Evolutionary conservation across 1,284 basidiomycete species (phyloP).

Genomic region (Pseudozyma flocculosa): DNA sequence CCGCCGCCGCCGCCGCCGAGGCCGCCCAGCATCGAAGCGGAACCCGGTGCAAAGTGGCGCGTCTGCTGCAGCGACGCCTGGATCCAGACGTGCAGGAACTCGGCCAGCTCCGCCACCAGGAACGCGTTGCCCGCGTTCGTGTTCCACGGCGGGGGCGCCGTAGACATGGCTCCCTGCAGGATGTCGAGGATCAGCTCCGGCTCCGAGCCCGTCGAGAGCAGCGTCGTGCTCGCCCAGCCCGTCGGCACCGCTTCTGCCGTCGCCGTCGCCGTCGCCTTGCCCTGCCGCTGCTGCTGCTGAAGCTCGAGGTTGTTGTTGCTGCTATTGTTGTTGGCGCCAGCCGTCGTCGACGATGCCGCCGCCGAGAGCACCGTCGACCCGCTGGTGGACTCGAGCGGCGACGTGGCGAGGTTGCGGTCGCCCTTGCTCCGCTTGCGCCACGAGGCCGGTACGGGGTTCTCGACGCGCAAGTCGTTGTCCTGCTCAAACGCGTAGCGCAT

Average conservation of each 20-base stretch:
- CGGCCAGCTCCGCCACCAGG: constrained; percentile 42
- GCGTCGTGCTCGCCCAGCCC: constrained; percentile 77
- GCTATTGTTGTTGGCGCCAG: too few species aligned
- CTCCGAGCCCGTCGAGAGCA: constrained; percentile 75
- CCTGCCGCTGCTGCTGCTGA: not conserved
- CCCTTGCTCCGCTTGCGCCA: not conserved
- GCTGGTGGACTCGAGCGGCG: too few species aligned
- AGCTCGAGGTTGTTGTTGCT: too few species aligned
- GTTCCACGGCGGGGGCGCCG: constrained; percentile 49
- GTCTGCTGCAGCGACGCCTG: too few species aligned
- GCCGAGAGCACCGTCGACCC: too few species aligned
- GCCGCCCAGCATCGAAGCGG: too few species aligned
- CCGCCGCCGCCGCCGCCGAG: too few species aligned
- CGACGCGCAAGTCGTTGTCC: not conserved
- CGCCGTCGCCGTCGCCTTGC: not conserved
- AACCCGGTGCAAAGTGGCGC: too few species aligned
- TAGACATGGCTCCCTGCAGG: constrained; percentile 78
- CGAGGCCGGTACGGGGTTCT: not conserved
- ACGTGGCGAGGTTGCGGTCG: constrained; percentile 4
- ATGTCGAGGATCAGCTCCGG: constrained; percentile 78
- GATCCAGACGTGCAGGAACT: constrained; percentile 39
- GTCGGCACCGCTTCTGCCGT: constrained; percentile 18
- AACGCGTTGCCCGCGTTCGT: constrained; percentile 34
- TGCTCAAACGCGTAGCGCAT: constrained; percentile 47
- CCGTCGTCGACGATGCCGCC: not conserved